Evolutionary conservation across 129 eudicot species (phyloP).

Genomic region (Artemisia annua): DNA sequence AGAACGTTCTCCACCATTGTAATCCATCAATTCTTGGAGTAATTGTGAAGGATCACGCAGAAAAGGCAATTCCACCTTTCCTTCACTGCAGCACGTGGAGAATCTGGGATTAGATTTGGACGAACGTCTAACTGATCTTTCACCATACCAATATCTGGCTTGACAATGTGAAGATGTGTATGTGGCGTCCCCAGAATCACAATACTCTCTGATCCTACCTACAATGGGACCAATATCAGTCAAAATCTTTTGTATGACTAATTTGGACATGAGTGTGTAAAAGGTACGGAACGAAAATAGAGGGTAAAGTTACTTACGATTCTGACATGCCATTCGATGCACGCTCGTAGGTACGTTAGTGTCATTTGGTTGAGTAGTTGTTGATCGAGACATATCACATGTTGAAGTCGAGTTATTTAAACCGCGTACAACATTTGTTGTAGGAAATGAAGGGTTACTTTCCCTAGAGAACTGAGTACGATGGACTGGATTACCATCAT

Average conservation of each 20-base stretch:
- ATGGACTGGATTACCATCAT: not conserved
- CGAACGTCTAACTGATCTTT: not conserved
- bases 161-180: not conserved
- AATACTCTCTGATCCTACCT: not conserved
- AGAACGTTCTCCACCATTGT: not conserved
- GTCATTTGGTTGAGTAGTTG: too few relatives aligned
- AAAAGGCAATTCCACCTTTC: not conserved
- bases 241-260: too few relatives aligned
- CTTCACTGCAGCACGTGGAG: constrained; percentile 7
- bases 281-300: too few relatives aligned
- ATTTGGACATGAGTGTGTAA: too few relatives aligned
- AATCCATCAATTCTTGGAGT: not conserved
- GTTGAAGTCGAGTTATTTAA: too few relatives aligned
- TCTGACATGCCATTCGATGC: too few relatives aligned
- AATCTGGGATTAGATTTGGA: not conserved
- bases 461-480: not conserved
- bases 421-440: too few relatives aligned
- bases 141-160: not conserved
- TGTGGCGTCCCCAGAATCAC: not conserved
- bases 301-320: too few relatives aligned
- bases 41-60: not conserved
- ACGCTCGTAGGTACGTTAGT: too few relatives aligned
- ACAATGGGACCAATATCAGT: not conserved
- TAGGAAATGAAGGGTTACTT: too few relatives aligned
- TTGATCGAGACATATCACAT: too few relatives aligned